These are phyloP conservation scores for Botryotinia calthae DNA, from an alignment of 2,329 filamentous ascomycete species.

Conservation along the genomic window DNA sequence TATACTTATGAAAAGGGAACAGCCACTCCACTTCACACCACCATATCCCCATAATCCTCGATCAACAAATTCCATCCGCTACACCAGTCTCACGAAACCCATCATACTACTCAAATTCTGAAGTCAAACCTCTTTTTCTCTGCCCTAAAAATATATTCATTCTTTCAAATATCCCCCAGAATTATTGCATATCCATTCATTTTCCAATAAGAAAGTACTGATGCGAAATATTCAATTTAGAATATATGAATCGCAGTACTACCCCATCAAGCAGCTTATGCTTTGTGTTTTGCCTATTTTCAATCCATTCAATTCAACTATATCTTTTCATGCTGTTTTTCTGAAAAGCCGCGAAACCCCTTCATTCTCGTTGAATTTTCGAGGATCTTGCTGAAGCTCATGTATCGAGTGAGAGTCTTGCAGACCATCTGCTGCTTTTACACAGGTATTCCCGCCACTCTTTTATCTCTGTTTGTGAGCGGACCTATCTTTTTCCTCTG, in stretches of 20 bases:
- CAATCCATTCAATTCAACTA: too few relatives aligned
- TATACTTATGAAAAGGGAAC: background rate
- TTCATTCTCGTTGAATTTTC: background rate
- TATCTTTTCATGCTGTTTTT: background rate
- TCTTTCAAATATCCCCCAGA: background rate
- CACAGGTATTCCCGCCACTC: rapidly evolving
- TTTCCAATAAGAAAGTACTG: background rate
- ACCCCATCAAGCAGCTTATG: background rate
- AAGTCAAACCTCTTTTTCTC: background rate
- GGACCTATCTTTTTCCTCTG: too few relatives aligned
- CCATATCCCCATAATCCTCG: background rate
- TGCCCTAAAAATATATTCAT: background rate
- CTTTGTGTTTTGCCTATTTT: background rate
- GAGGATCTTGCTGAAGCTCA: background rate
- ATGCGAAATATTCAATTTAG: background rate
- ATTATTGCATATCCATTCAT: background rate
- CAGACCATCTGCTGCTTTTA: background rate
- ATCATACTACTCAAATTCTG: background rate
- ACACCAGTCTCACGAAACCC: background rate
- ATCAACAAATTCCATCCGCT: background rate
- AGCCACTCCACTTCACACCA: background rate
- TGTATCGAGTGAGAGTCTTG: background rate
- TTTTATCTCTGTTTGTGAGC: background rate
- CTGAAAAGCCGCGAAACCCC: background rate
- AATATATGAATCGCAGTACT: background rate